A percentile compares a stretch with the other conserved stretches of the same genome.
Evolutionary conservation across 441 rosid species (phyloP).

Genomic region (Erodium moschatum): DNA sequence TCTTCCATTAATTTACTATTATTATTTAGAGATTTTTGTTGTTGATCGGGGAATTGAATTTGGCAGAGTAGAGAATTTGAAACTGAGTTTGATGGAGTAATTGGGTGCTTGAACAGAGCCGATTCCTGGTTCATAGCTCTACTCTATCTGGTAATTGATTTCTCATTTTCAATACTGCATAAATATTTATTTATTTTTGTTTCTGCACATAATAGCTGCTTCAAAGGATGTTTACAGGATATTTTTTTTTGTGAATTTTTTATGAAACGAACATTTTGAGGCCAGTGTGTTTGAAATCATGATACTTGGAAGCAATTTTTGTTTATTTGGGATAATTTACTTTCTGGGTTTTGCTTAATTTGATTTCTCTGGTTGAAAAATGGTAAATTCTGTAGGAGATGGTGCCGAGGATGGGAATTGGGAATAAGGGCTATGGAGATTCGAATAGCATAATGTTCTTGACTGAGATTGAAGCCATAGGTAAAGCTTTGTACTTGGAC

Average conservation of each 20-base stretch:
- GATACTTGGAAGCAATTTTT: background rate
- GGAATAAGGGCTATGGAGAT: slow-evolving; percentile 43
- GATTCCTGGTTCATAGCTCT: background rate
- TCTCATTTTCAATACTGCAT: background rate
- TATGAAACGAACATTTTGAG: background rate
- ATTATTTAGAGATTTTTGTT: background rate
- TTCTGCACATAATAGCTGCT: background rate
- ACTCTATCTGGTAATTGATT: slow-evolving; percentile 1
- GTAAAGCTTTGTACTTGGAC: slow-evolving; percentile 63
- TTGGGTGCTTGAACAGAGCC: background rate
- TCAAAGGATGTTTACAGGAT: background rate
- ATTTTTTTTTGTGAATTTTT: too few relatives aligned
- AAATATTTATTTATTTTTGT: too few relatives aligned
- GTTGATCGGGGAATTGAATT: slow-evolving; percentile 5
- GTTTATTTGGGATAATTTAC: background rate
- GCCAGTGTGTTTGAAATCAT: background rate
- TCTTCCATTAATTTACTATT: background rate
- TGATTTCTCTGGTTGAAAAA: background rate
- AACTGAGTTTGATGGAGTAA: background rate
- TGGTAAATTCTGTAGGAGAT: slow-evolving; percentile 2
- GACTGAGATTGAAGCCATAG: slow-evolving; percentile 68
- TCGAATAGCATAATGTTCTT: slow-evolving; percentile 45
- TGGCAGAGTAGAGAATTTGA: background rate
- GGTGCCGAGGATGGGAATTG: slow-evolving; percentile 24
- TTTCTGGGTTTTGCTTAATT: background rate